Evolutionary conservation across 495 filamentous ascomycete genomes (phyloP), one percentile per base, ranked within the genome.

Genomic region (Podospora tetraspora): DNA sequence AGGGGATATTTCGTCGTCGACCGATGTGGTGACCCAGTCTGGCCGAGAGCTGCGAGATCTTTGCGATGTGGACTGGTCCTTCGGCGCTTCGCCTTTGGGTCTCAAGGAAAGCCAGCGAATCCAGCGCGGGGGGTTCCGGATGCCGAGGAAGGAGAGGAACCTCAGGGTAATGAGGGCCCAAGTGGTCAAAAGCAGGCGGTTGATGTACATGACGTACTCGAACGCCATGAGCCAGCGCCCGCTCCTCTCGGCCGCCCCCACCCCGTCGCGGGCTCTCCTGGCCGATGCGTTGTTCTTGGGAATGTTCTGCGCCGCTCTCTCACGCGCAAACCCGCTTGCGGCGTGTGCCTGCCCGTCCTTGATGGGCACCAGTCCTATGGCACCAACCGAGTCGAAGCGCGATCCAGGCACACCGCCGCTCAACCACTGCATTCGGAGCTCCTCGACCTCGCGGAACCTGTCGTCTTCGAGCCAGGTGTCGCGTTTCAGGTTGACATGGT

Each of bases 381-480:
- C 79, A n/a, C 81, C 82, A 10, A 80, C 72, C 8, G 80, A 76
- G 43, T 84, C 84, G 63, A 82, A 84, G 19, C 79, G 80, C 10
- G 77, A 77, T 59, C 77, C 78, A 60, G 79, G 74, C 23, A 81
- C 71, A 25, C 81, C 78, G 16, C 81, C 74, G 22, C 81, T 78
- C 19, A 80, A 74, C 82, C 82, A 83, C 74, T 84, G 79, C 75
- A 83, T 81, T 64, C 80, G 77, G 23, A 83, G 69, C 70, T 89
- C 84, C 30, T 91, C 84, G 19, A 95, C 76, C 69, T 91, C 86
- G 57, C 79, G 81, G 9, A 88, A 78, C 24, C 93, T 85, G 58
- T 97, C 93, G 59, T 91, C 89, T 71, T 99, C 95, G 12, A 99
- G 81, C 95, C 95, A 99, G 0, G 96, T 98, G 81, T 89, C 88